phyloP scores from a whole-genome alignment of 208 protist genomes.

The Leishmania guyanensis region DNA sequence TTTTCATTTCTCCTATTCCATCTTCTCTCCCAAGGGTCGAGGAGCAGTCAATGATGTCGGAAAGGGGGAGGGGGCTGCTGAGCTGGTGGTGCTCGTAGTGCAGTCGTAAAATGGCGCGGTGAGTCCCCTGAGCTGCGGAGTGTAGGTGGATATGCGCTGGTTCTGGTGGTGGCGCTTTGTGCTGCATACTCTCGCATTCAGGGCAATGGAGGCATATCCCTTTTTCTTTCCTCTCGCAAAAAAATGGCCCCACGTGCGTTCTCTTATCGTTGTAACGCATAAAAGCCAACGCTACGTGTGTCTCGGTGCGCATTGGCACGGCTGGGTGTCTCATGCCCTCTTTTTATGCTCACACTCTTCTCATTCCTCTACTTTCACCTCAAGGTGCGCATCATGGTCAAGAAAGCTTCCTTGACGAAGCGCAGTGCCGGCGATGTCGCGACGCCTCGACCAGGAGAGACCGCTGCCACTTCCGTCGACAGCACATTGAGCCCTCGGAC shows the following conservation, averaged over 20 bases:
- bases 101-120: not conserved
- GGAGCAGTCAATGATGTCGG: too few species aligned
- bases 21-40: not conserved
- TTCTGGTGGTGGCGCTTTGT: not conserved
- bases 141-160: not conserved
- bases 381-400: slow-evolving; percentile 8
- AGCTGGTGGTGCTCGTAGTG: not conserved
- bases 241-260: not conserved
- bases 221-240: not conserved
- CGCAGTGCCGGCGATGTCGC: not conserved
- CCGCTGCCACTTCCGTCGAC: not conserved
- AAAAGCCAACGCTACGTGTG: not conserved
- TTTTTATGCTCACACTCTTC: not conserved
- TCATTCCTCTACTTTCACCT: not conserved
- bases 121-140: not conserved
- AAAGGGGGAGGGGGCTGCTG: not conserved
- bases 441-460: not conserved
- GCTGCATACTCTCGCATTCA: not conserved
- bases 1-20: not conserved
- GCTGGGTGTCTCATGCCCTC: not conserved
- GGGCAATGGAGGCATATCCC: not conserved
- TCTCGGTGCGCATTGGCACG: not conserved
- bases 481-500: slow-evolving; percentile 14
- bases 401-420: slow-evolving; percentile 15
- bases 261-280: not conserved